Percentiles rank a stretch among this genome's conserved stretches.
Conservation (phyloP, 345 rosid genomes). For the Angophora floribunda region DNA sequence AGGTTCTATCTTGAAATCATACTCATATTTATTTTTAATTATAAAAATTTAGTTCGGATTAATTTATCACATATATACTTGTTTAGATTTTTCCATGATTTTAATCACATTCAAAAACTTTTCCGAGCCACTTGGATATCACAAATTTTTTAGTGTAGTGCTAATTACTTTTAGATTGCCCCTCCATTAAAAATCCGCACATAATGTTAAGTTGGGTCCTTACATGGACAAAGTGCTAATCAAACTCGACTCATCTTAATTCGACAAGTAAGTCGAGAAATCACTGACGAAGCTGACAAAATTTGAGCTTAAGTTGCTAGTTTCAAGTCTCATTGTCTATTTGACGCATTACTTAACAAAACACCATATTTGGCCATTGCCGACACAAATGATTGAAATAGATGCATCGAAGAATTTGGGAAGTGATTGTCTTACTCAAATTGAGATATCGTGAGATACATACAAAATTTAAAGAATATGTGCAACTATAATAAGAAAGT, state of each 20-base stretch:
- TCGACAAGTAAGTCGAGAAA: accelerated
- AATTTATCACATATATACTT: too few species aligned
- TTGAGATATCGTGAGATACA: background rate
- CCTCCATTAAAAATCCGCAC: background rate
- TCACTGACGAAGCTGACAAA: accelerated
- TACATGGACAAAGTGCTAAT: background rate
- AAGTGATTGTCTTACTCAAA: background rate
- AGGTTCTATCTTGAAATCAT: too few species aligned
- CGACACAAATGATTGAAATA: background rate
- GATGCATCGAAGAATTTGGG: background rate
- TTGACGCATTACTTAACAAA: background rate
- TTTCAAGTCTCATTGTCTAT: background rate
- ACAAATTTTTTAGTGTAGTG: background rate
- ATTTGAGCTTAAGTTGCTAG: background rate
- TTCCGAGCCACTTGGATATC: background rate
- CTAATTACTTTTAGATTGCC: background rate
- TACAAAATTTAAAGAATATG: background rate
- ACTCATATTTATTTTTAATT: too few species aligned
- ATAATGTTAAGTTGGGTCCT: background rate
- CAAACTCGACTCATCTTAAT: too few species aligned
- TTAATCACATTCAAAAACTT: background rate
- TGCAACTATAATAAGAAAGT: too few species aligned
- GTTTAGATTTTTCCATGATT: too few species aligned
- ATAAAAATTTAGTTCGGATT: too few species aligned
- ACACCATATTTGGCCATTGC: background rate